Base-by-base conservation (phyloP, 208 protist genomes). In the Acanthamoeba lenticulata region DNA sequence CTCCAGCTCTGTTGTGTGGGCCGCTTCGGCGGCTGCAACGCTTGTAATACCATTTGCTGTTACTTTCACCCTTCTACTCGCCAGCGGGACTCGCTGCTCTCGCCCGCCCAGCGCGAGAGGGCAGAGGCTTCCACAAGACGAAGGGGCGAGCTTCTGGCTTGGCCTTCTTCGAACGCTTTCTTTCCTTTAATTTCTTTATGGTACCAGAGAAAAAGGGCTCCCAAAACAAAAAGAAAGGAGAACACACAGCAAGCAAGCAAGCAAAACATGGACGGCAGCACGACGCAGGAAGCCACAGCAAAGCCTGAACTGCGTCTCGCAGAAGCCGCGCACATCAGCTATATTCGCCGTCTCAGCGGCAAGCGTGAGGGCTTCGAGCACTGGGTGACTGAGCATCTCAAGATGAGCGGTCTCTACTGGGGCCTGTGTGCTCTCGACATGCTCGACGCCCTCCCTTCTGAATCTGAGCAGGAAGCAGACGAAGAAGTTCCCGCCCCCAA, bases 391-490 rank as follows among this genome's bases (percentile, higher is more conserved):
- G 99, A 99, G 92, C 99, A 99, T 95, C 96, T 99, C 7, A 98
- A 99, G 77, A 97, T 99, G 96, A 99, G 97, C 95, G 99, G 98
- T 38, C 97, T 99, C 17, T 99, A 99, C 95, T 99, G 99, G 99
- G 99, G 98, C 9, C 90, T 99, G 36, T 97, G 96, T 49, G 98
- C 98, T 9, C 62, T 97, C 36, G 55, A 96, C 85, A 81, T 97
- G 38, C 55, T 98, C 11, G 77, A 92, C 5, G 67, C 90, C 36
- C 57, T 94, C n/a, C 40, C 36, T 36, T 79, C 45, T 9, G 83
- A 91, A 77, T 9, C 32, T 32, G 27, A 47, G 47, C 47, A 27
- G 79, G 40, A 94, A 99, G 40, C 69, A 96, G 24, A 94, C 99
- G n/a, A 91, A 99, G 21, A 95, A 95, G 29, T 81, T 96, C 1